Conservation (phyloP, 208 protist species). For the Leishmania lainsoni region DNA sequence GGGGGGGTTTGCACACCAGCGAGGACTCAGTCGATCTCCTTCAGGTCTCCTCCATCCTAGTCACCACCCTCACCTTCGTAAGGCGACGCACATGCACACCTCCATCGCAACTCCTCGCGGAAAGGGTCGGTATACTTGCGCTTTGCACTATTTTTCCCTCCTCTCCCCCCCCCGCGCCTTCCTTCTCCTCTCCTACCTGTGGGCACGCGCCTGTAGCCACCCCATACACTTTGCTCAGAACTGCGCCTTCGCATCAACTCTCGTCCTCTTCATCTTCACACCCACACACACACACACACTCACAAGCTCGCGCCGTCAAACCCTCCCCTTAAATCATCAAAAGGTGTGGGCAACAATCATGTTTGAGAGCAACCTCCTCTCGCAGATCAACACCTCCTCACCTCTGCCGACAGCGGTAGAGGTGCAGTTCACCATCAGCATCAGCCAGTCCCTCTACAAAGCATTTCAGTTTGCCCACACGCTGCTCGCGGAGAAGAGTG, state of each 20-base stretch:
- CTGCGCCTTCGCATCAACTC: not conserved
- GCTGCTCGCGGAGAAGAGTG: constrained; percentile 57
- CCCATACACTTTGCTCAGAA: not conserved
- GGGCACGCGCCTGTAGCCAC: not conserved
- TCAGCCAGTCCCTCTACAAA: constrained; percentile 55
- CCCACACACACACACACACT: not conserved
- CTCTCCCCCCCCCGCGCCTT: not conserved
- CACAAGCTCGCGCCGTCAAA: not conserved
- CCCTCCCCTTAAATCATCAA: not conserved
- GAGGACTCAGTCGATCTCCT: not conserved
- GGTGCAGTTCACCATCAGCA: constrained; percentile 57
- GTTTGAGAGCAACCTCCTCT: constrained; percentile 80
- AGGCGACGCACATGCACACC: not conserved
- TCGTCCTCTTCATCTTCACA: not conserved
- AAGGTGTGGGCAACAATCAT: constrained; percentile 20
- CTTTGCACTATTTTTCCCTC: not conserved
- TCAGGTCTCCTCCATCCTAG: not conserved
- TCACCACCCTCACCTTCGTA: not conserved
- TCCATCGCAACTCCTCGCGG: not conserved
- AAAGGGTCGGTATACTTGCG: not conserved
- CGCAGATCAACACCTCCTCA: constrained; percentile 71
- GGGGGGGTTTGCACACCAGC: not conserved
- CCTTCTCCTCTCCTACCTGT: not conserved
- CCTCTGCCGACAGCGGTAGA: constrained; percentile 81
- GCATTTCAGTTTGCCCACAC: constrained; percentile 69